Evolutionary conservation across 768 basidiomycete species (phyloP).

Genomic region (Collybia nuda): DNA sequence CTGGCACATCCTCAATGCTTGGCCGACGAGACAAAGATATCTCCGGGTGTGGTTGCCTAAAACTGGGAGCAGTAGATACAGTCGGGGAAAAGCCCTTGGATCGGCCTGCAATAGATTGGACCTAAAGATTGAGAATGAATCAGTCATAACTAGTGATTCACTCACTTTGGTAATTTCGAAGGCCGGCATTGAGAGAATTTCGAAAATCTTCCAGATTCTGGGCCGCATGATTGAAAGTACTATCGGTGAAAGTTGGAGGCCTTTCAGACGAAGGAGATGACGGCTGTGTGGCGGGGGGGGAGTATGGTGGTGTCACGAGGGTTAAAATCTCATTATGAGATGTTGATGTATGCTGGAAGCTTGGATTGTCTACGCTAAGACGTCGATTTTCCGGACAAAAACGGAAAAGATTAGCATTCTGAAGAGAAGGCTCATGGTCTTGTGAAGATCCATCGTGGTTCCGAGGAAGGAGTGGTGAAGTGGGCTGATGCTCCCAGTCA

Average conservation of each 20-base stretch:
- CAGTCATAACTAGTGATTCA: not conserved
- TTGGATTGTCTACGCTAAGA: conserved; percentile 33
- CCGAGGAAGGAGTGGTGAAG: conserved; percentile 11
- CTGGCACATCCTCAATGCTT: conserved; percentile 39
- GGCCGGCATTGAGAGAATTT: conserved; percentile 29
- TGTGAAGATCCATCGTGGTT: conserved; percentile 3
- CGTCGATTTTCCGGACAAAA: conserved; percentile 14
- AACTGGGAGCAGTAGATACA: conserved; percentile 14
- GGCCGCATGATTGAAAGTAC: conserved; percentile 14
- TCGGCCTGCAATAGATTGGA: conserved; percentile 5
- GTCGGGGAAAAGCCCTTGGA: conserved; percentile 3
- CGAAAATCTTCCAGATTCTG: conserved; percentile 40
- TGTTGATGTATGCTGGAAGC: conserved; percentile 29
- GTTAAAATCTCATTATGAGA: conserved; percentile 28
- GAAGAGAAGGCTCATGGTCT: conserved; percentile 6
- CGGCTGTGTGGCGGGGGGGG: conserved; percentile 14
- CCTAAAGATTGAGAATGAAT: not conserved
- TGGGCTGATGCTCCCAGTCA: conserved; percentile 22
- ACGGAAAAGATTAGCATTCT: not conserved
- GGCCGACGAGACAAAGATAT: conserved; percentile 37
- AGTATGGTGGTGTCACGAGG: conserved; percentile 29
- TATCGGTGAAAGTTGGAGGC: not conserved
- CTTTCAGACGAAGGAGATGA: conserved; percentile 11
- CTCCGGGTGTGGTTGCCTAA: conserved; percentile 15
- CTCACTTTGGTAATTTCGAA: conserved; percentile 20